Evolutionary conservation across 192 early-diverging fungal species (phyloP), one percentile per base, ranked within the genome.

Genomic region (Coemansia aciculifera): DNA sequence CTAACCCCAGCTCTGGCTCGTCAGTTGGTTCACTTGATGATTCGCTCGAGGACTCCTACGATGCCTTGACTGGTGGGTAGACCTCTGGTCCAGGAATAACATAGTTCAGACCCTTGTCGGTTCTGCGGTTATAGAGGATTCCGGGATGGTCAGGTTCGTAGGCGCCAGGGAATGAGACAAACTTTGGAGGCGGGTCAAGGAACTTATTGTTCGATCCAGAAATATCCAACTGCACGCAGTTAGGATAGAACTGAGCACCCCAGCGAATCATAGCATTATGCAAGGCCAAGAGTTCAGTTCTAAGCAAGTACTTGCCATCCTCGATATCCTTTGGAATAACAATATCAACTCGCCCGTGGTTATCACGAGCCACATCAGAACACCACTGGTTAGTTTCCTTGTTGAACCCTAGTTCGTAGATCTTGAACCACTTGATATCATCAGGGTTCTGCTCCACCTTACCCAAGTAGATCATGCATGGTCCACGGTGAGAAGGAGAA

Each of bases 201-300:
- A 27, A 34, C 1, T 64, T 21, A 2, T 39, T 68, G 3, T 46
- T 36, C 0, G 68, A 59, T 2, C 40, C 59, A 19, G 57, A 39
- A 36, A 75, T 62, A 3, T 64, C 54, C 31, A 72, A 19, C 7
- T 62, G 57, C 3, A 63, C 54, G 17, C 75, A 78, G 67, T 73
- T 69, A 4, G 71, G 66, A 43, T 69, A 78, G 2, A 65, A 68
- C 32, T 78, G 75, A 19, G 75, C 71, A 23, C 61, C 66, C 19
- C 52, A 63, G 24, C 21, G 8, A 15, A 40, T 24, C 3, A 9
- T 13, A 5, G 66, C 71, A 7, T 68, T 36, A 34, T 78, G 75
- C 2, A 78, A 37, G 5, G 75, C 67, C 32, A 73, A 31, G 2
- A 78, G 24, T 5, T 78, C 75, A 0, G 63, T 43, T 1, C 71